phyloP scores from a whole-genome alignment of 768 basidiomycete genomes.

The Suillus occidentalis region DNA sequence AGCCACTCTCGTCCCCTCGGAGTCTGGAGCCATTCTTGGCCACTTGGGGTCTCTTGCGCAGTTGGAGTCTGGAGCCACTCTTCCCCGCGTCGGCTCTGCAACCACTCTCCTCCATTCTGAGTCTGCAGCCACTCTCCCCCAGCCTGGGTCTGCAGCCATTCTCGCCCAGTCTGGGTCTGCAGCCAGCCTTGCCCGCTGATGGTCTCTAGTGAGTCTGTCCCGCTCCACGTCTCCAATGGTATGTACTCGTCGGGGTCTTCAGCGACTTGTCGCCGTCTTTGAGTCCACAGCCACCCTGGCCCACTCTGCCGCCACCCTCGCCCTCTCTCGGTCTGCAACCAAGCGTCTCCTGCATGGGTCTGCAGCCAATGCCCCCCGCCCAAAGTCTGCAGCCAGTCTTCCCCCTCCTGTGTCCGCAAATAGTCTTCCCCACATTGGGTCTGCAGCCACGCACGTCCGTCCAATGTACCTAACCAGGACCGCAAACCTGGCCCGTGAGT shows the following conservation, averaged over 20 bases:
- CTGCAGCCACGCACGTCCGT: background rate
- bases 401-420: background rate
- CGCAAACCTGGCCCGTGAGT: background rate
- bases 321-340: background rate
- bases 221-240: background rate
- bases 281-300: background rate
- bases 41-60: no score
- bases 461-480: background rate
- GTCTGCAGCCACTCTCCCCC: background rate
- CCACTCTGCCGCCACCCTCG: background rate
- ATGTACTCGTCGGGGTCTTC: background rate
- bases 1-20: background rate
- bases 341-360: background rate
- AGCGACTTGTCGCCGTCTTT: background rate
- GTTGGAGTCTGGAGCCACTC: no score
- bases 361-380: background rate
- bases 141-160: background rate
- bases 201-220: background rate
- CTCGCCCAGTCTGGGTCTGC: background rate
- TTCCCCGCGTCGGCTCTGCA: background rate
- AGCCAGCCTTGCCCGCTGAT: background rate
- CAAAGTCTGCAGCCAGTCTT: background rate
- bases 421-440: background rate
- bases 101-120: background rate
- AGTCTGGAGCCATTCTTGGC: background rate